Conservation (phyloP, 2,329 filamentous ascomycete species). For the Venturiaceae sp. region DNA sequence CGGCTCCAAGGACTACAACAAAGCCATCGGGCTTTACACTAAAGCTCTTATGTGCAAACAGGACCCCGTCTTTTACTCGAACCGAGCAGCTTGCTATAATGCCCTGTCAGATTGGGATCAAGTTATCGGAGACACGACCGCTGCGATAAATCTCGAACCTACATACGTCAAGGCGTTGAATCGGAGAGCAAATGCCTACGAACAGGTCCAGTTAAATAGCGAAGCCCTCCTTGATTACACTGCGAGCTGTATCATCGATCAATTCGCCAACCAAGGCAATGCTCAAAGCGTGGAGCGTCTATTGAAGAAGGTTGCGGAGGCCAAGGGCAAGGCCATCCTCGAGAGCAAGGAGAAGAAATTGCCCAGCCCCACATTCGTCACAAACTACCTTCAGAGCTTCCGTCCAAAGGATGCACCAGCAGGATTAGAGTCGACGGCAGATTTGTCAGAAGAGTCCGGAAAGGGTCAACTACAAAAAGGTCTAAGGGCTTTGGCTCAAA, state of each 20-base stretch:
- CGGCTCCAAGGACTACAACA: conserved; percentile 84
- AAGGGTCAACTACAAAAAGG: conserved; percentile 81
- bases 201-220: conserved; percentile 82
- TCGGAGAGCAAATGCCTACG: conserved; percentile 91
- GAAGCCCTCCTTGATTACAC: conserved; percentile 96
- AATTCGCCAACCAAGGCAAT: conserved; percentile 84
- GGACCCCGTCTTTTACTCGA: conserved; percentile 97
- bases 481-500: conserved; percentile 68
- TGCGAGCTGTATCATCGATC: conserved; percentile 97
- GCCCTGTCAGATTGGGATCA: conserved; percentile 88
- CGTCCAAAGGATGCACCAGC: conserved; percentile 68
- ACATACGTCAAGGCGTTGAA: conserved; percentile 98
- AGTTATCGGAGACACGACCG: conserved; percentile 93
- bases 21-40: conserved; percentile 88
- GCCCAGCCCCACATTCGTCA: conserved; percentile 91
- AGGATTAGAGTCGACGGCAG: conserved; percentile 73
- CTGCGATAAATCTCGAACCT: conserved; percentile 84
- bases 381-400: conserved; percentile 99
- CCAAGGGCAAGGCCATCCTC: conserved; percentile 85
- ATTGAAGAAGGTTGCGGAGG: conserved; percentile 92
- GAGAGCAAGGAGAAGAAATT: conserved; percentile 72
- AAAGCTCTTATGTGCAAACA: conserved; percentile 95
- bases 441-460: conserved; percentile 67
- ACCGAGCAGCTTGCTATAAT: conserved; percentile 95
- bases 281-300: conserved; percentile 85